A percentile compares a stretch with the other conserved stretches of the same genome.
Conservation (phyloP, 495 filamentous ascomycete genomes). For the Cryomyces minteri region DNA sequence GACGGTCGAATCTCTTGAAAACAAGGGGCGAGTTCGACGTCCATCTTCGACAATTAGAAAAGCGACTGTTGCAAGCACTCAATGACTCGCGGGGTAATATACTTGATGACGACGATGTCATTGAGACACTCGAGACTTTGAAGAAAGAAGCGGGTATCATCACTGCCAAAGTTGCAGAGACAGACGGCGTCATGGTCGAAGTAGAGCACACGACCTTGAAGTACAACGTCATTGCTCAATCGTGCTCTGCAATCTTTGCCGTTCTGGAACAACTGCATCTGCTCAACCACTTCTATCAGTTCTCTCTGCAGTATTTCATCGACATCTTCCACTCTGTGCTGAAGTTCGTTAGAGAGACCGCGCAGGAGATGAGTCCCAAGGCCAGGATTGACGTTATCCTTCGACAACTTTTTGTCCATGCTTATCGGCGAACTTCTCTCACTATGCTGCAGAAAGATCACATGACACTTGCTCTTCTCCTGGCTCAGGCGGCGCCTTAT, state of each 20-base stretch:
- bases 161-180: conserved; percentile 85
- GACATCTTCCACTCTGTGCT: conserved; percentile 94
- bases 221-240: conserved; percentile 79
- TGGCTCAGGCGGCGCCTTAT: conserved; percentile 86
- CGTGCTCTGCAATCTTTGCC: conserved; percentile 92
- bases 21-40: conserved; percentile 97
- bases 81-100: conserved; percentile 98
- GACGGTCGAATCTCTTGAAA: conserved; percentile 91
- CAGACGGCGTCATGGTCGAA: conserved; percentile 94
- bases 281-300: conserved; percentile 98
- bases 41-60: conserved; percentile 90
- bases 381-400: conserved; percentile 72
- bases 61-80: conserved; percentile 78
- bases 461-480: conserved; percentile 85
- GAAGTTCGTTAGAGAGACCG: conserved; percentile 56
- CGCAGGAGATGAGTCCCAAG: conserved; percentile 53
- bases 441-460: conserved; percentile 86
- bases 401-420: conserved; percentile 70
- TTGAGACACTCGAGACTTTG: conserved; percentile 91
- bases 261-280: conserved; percentile 94
- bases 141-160: conserved; percentile 97
- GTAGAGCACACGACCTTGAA: conserved; percentile 87
- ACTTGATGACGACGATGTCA: conserved; percentile 92
- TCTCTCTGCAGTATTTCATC: conserved; percentile 93
- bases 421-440: conserved; percentile 84